Conservation (phyloP, 495 filamentous ascomycete genomes). For the Entonaema liquescens region DNA sequence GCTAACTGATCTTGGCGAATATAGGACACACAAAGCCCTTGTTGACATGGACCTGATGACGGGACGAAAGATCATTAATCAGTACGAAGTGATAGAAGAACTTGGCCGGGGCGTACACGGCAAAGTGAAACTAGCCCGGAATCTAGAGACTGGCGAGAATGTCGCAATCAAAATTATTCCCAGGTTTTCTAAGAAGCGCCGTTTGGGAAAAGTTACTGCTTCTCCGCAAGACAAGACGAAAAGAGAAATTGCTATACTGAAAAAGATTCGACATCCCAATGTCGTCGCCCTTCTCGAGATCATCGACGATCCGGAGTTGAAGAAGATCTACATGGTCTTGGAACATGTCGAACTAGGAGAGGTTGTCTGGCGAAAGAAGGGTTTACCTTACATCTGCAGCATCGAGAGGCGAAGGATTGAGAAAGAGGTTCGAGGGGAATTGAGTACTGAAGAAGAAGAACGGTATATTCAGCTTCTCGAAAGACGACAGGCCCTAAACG, state of each 20-base stretch:
- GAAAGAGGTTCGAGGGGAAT: slow-evolving; percentile 69
- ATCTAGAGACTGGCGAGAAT: slow-evolving; percentile 76
- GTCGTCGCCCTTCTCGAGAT: slow-evolving; percentile 95
- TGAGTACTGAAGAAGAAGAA: slow-evolving; percentile 70
- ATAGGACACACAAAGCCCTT: slow-evolving; percentile 83
- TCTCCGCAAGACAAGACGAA: slow-evolving; percentile 91
- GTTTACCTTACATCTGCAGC: slow-evolving; percentile 76
- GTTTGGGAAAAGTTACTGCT: slow-evolving; percentile 75
- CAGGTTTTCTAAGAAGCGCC: slow-evolving; percentile 88
- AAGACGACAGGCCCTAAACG: slow-evolving; percentile 64
- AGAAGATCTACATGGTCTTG: slow-evolving; percentile 97
- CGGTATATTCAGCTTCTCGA: slow-evolving; percentile 66
- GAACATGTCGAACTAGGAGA: slow-evolving; percentile 95
- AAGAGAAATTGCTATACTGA: slow-evolving; percentile 95
- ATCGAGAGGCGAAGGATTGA: slow-evolving; percentile 83
- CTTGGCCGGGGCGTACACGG: slow-evolving; percentile 95
- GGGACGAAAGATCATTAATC: slow-evolving; percentile 93
- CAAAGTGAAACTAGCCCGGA: slow-evolving; percentile 93
- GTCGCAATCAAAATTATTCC: slow-evolving; percentile 99
- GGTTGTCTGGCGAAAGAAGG: slow-evolving; percentile 90
- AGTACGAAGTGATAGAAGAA: slow-evolving; percentile 96
- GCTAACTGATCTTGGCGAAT: slow-evolving; percentile 15
- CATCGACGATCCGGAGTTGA: slow-evolving; percentile 92
- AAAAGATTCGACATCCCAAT: slow-evolving; percentile 95
- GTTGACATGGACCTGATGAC: slow-evolving; percentile 87